phyloP scores from a whole-genome alignment of 2,329 filamentous ascomycete genomes.

The Talaromyces sp. region DNA sequence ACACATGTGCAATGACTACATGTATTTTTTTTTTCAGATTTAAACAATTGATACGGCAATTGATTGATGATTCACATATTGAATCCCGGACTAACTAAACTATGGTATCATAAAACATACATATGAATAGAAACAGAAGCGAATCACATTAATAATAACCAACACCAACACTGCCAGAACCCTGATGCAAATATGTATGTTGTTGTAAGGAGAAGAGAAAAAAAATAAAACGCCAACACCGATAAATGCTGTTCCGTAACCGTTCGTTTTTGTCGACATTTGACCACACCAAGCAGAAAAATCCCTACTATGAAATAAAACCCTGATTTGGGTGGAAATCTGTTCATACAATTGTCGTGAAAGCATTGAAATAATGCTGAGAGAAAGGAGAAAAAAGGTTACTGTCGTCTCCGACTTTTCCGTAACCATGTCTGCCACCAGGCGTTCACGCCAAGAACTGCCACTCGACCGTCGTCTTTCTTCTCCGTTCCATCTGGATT shows the following conservation, averaged over 20 bases:
- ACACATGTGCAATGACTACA: too few species aligned
- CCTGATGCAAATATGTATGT: background rate
- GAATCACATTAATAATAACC: background rate
- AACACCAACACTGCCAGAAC: background rate
- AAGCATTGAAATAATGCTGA: background rate
- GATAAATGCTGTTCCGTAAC: background rate
- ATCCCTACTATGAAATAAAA: background rate
- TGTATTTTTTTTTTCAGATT: background rate
- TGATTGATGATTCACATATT: background rate
- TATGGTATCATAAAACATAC: background rate
- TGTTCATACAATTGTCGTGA: background rate
- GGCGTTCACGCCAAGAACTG: slow-evolving; percentile 52
- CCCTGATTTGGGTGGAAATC: background rate
- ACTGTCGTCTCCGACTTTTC: slow-evolving; percentile 22
- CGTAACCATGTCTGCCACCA: slow-evolving; percentile 59
- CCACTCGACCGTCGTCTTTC: slow-evolving; percentile 56
- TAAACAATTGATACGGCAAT: background rate
- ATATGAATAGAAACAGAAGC: background rate
- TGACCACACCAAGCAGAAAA: background rate
- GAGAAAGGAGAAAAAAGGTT: background rate
- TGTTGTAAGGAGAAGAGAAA: background rate
- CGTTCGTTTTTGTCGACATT: background rate
- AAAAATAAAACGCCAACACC: slow-evolving; percentile 2
- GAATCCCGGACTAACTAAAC: background rate
- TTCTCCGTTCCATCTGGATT: slow-evolving; percentile 57